Conservation (phyloP, 495 filamentous ascomycete genomes). For the Penicillium subrubescens region DNA sequence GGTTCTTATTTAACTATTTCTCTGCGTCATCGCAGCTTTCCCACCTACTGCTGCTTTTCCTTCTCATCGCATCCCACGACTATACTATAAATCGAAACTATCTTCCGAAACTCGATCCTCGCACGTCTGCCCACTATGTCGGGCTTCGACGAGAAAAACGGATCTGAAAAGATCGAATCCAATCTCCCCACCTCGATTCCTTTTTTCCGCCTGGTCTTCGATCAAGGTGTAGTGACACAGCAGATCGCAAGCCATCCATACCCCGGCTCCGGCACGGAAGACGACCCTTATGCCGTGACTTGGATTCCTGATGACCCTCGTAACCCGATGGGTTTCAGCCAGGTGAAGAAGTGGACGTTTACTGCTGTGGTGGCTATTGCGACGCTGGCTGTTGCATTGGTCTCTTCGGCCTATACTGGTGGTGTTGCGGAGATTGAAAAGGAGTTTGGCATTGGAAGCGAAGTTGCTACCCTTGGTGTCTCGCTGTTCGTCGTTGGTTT, state of each 20-base stretch:
- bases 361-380: slow-evolving; percentile 65
- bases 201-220: slow-evolving; percentile 48
- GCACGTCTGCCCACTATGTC: slow-evolving; percentile 33
- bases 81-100: not conserved
- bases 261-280: slow-evolving; percentile 68
- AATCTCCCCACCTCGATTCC: slow-evolving; percentile 39
- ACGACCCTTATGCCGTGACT: slow-evolving; percentile 73
- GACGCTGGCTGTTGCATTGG: slow-evolving; percentile 74
- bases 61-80: not conserved
- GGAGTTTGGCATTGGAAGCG: slow-evolving; percentile 60
- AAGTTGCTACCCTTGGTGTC: slow-evolving; percentile 66
- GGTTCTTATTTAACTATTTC: not conserved
- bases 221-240: slow-evolving; percentile 57
- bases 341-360: slow-evolving; percentile 68
- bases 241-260: slow-evolving; percentile 63
- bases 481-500: slow-evolving; percentile 78
- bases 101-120: not conserved
- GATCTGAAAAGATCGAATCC: slow-evolving; percentile 34
- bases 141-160: slow-evolving; percentile 23
- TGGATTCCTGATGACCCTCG: slow-evolving; percentile 72
- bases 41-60: not conserved
- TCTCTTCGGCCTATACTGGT: slow-evolving; percentile 75
- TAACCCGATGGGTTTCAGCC: slow-evolving; percentile 69
- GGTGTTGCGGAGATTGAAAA: slow-evolving; percentile 63
- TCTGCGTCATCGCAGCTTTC: not conserved